Evolutionary conservation across 2,329 filamentous ascomycete species (phyloP).

Genomic region (Exophiala spinifera): DNA sequence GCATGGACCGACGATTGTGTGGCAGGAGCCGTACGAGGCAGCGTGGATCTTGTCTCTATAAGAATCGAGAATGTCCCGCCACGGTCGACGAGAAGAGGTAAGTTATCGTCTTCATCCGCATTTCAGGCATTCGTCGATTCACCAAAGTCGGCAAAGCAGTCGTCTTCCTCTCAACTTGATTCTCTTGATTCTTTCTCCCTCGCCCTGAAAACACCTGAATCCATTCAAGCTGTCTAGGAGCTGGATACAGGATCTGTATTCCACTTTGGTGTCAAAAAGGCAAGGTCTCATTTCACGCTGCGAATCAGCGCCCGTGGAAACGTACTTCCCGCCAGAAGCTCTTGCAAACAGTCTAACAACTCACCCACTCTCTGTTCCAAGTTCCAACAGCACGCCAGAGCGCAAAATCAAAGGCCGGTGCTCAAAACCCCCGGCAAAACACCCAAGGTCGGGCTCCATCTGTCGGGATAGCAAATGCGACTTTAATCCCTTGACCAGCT

Average conservation of each 20-base stretch:
- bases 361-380: background rate
- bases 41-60: no score
- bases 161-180: background rate
- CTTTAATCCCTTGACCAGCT: background rate
- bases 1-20: background rate
- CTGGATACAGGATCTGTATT: background rate
- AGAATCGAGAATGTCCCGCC: no score
- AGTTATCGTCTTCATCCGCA: no score
- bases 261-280: background rate
- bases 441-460: background rate
- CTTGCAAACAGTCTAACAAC: background rate
- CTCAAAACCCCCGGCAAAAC: no score
- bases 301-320: background rate
- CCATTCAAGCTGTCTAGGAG: background rate
- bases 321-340: background rate
- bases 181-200: background rate
- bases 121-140: no score
- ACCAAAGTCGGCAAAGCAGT: no score
- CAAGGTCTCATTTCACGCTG: background rate
- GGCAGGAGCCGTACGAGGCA: no score
- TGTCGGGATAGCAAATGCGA: no score
- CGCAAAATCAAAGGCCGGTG: background rate
- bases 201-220: background rate
- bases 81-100: no score
- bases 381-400: background rate